A percentile compares a stretch with the other conserved stretches of the same genome.
phyloP scores from a whole-genome alignment of 345 rosid species.

The Melastoma malabathricum region DNA sequence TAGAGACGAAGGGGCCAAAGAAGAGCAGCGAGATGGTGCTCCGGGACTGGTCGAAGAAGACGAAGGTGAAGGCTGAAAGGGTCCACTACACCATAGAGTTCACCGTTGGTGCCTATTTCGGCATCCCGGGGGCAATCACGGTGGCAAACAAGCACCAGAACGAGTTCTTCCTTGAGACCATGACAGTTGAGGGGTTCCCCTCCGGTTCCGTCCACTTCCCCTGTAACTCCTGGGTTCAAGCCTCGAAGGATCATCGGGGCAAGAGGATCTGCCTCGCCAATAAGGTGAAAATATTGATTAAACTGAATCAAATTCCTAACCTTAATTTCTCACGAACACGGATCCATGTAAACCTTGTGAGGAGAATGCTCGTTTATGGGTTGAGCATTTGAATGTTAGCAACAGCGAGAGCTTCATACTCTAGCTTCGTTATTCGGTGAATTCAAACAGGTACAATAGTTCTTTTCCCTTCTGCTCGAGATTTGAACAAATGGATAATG shows the following conservation, averaged over 20 bases:
- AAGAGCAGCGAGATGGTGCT: conserved; percentile 61
- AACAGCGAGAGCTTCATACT: conserved; percentile 44
- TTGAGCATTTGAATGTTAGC: too few species aligned
- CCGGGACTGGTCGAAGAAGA: conserved; percentile 77
- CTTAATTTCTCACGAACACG: too few species aligned
- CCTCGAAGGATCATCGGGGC: conserved; percentile 44
- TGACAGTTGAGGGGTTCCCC: conserved; percentile 79
- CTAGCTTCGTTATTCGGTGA: conserved; percentile 48
- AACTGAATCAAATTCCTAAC: too few species aligned
- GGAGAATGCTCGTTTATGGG: too few species aligned
- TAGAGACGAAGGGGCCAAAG: conserved; percentile 72
- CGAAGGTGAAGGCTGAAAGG: conserved; percentile 57
- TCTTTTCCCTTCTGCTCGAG: conserved; percentile 4
- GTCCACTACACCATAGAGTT: conserved; percentile 88
- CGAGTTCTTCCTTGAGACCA: conserved; percentile 80
- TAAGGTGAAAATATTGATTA: conserved; percentile 29
- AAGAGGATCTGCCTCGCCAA: conserved; percentile 75
- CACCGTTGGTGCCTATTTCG: conserved; percentile 53
- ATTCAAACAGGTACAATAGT: conserved; percentile 47
- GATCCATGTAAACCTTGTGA: too few species aligned
- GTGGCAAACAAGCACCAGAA: conserved; percentile 77
- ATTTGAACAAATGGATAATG: background rate
- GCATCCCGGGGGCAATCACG: conserved; percentile 78
- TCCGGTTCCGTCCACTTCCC: conserved; percentile 80
- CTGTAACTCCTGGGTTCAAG: conserved; percentile 93